Conservation (phyloP, 345 rosid species). For the Eucalyptus polybractea region DNA sequence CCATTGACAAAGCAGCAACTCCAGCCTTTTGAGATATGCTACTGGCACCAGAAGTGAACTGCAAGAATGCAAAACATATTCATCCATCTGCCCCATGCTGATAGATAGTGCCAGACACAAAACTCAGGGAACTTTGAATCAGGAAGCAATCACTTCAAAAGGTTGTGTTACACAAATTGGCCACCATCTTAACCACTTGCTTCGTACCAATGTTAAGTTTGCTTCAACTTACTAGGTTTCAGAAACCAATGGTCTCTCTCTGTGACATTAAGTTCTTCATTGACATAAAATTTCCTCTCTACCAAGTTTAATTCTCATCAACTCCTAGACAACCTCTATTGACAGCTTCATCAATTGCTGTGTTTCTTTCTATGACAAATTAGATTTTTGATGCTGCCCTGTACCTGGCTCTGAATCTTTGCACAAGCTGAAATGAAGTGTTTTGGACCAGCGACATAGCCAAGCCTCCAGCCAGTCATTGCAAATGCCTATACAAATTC, state of each 20-base stretch:
- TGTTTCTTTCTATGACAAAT: neutral
- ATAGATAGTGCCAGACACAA: neutral
- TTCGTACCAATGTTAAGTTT: neutral
- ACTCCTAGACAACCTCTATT: neutral
- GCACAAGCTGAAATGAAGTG: constrained; percentile 90
- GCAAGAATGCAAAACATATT: neutral
- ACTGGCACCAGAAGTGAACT: constrained; percentile 92
- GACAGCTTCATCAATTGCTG: neutral
- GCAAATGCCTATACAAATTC: constrained; percentile 73
- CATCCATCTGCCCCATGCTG: neutral
- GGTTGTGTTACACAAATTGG: neutral
- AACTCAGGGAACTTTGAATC: neutral
- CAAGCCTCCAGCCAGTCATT: constrained; percentile 99
- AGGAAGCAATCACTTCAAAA: neutral
- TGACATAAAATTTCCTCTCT: neutral
- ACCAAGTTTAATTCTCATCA: neutral
- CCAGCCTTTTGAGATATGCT: constrained; percentile 88
- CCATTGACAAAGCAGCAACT: constrained; percentile 82
- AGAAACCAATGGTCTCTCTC: neutral
- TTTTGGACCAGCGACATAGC: constrained; percentile 89
- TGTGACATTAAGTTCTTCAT: neutral
- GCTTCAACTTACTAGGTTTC: neutral
- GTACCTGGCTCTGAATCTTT: constrained; percentile 97
- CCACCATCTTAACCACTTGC: neutral
- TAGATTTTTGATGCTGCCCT: neutral